Base-by-base conservation (phyloP, 2,329 filamentous ascomycete genomes). In the Alternaria consortialis region DNA sequence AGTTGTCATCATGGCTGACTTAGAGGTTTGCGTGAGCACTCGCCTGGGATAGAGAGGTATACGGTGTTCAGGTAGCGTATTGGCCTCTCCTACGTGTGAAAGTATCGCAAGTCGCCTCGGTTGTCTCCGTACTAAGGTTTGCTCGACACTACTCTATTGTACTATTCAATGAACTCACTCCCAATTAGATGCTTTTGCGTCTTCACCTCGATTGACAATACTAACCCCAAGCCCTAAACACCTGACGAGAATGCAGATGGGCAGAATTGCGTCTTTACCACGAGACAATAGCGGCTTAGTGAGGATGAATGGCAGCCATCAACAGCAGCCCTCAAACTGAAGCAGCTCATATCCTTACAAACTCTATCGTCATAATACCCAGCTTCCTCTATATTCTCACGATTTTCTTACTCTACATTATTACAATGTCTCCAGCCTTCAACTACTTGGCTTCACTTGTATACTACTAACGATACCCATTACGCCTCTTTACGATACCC, bases 211-310 rank as follows among this genome's bases (percentile, higher is more conserved):
- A 20, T 23, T 29, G 7, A 37, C 46, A 50, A 37, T 50, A 50
- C 4, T 5, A 17, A 37, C 15, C 15, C 15, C 32, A 13, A 50
- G 46, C 20, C 31, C 34, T 50, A 31, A 50, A 32, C 46, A 27
- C 31, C 13, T 7, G 13, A 37, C 3, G 5, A 25, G 46, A 13
- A 37, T 8, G 7, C 17, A n/a, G 9, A 36, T 8, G 13, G 20
- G 11, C 15, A 36, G 23, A 40, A 23, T 2, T 2, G 5, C 25
- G 23, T 20, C 17, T 15, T 53, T n/a, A 53, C 51, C 17, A 34
- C 13, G 17, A 27, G 25, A 58, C n/a, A 34, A 58, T 58, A 53
- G 39, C 31, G 15, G 2, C 37, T 36, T 52, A 43, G 37, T 52
- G 31, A 44, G 25, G 5, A 15, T 23, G 2, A 53, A 39, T 23